Evolutionary conservation across 352 stramenopile genomes (phyloP).

Genomic region (Globisporangium abappressorium): DNA sequence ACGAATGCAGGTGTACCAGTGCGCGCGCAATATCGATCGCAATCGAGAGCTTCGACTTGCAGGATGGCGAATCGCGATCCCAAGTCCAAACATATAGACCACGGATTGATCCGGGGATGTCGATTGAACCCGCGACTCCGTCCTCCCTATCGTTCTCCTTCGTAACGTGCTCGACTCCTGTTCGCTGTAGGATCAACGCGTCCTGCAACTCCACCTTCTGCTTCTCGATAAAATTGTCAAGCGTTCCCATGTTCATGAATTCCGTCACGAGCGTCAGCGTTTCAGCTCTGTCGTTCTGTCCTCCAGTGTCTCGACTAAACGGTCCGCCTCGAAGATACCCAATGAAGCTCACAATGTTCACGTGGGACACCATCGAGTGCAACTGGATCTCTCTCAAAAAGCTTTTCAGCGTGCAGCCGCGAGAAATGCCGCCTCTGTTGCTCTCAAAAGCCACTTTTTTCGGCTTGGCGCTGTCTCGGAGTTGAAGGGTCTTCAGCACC

Average conservation of each 20-base stretch:
- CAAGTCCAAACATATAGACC: conserved; percentile 23
- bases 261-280: conserved; percentile 37
- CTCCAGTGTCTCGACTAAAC: neutral
- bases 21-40: conserved; percentile 35
- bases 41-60: conserved; percentile 42
- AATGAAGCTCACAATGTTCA: conserved; percentile 63
- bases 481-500: conserved; percentile 7
- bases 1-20: conserved; percentile 48
- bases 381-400: conserved; percentile 44
- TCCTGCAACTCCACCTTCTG: conserved; percentile 24
- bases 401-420: neutral
- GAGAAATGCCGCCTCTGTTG: neutral
- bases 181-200: conserved; percentile 7
- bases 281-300: neutral
- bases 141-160: conserved; percentile 3
- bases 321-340: conserved; percentile 27
- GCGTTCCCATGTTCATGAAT: conserved; percentile 32
- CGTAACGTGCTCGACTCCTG: neutral
- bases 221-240: conserved; percentile 35
- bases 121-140: neutral
- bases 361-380: conserved; percentile 57
- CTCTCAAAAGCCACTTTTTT: conserved; percentile 4
- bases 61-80: conserved; percentile 18
- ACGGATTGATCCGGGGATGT: neutral
- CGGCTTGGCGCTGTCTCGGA: neutral